phyloP scores from a whole-genome alignment of 129 eudicot genomes.

The Lonicera japonica region DNA sequence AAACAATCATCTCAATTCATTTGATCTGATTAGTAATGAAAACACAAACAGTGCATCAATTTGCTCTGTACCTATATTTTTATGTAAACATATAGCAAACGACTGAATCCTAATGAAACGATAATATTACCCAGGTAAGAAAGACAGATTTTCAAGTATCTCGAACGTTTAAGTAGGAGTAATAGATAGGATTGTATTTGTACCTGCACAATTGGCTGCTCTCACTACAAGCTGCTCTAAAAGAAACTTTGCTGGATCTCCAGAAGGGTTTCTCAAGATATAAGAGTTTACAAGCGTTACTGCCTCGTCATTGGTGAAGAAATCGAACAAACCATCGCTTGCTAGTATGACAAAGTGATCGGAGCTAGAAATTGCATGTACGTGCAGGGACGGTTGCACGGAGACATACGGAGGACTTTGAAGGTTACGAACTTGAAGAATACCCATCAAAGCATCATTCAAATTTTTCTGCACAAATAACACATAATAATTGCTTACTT shows the following conservation, averaged over 20 bases:
- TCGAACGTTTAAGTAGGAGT: too few species aligned
- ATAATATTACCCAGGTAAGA: too few species aligned
- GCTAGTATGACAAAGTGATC: slow-evolving; percentile 89
- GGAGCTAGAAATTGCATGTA: slow-evolving; percentile 59
- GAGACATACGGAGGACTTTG: slow-evolving; percentile 90
- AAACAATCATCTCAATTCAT: too few species aligned
- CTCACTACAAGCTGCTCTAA: slow-evolving; percentile 79
- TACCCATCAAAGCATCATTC: slow-evolving; percentile 99
- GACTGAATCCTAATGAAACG: too few species aligned
- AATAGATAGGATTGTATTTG: too few species aligned
- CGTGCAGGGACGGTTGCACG: slow-evolving; percentile 50
- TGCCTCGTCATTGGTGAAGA: slow-evolving; percentile 80
- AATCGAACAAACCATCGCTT: slow-evolving; percentile 95
- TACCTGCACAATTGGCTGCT: slow-evolving; percentile 98
- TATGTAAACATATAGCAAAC: too few species aligned
- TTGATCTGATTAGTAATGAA: too few species aligned
- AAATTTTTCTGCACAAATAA: slow-evolving; percentile 54
- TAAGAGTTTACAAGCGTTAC: slow-evolving; percentile 72
- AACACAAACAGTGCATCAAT: too few species aligned
- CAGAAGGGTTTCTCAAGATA: slow-evolving; percentile 50
- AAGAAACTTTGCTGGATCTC: slow-evolving; percentile 88
- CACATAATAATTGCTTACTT: slow-evolving; percentile 3
- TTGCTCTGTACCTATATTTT: too few species aligned
- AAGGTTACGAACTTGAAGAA: slow-evolving; percentile 87
- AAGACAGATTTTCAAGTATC: too few species aligned